These are phyloP conservation scores for Lizanozyma gosingica DNA, from an alignment of 1,139 yeast species.

Conservation along the genomic window DNA sequence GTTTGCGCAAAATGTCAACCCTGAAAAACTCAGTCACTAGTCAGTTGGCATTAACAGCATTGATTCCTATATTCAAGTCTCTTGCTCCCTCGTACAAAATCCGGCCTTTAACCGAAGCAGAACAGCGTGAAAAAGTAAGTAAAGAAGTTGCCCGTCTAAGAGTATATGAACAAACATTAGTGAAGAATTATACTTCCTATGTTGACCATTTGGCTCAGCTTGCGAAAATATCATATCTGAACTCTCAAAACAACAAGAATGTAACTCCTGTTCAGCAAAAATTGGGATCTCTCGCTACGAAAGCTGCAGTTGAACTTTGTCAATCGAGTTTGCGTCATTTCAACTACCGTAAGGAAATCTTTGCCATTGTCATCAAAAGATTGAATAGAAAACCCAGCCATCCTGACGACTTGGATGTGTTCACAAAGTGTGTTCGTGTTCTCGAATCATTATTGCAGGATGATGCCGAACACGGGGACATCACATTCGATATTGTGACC, in stretches of 20 bases:
- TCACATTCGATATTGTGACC: constrained; percentile 66
- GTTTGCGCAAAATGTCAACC: constrained; percentile 63
- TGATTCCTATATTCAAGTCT: constrained; percentile 77
- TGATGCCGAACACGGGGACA: constrained; percentile 71
- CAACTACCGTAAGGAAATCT: constrained; percentile 67
- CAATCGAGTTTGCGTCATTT: constrained; percentile 64
- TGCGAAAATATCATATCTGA: constrained; percentile 30
- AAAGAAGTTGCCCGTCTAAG: constrained; percentile 73
- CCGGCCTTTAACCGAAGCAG: constrained; percentile 72
- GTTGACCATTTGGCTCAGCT: constrained; percentile 43
- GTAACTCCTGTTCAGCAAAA: constrained; percentile 28
- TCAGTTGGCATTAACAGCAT: constrained; percentile 67
- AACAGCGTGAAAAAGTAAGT: constrained; percentile 72
- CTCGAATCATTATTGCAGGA: constrained; percentile 56
- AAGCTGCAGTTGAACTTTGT: constrained; percentile 71
- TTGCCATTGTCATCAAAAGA: constrained; percentile 58
- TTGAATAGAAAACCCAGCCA: constrained; percentile 46
- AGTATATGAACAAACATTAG: constrained; percentile 69
- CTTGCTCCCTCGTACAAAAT: constrained; percentile 85
- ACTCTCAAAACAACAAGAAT: constrained; percentile 32
- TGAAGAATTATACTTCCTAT: constrained; percentile 62
- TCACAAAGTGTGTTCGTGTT: constrained; percentile 52
- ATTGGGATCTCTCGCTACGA: constrained; percentile 53
- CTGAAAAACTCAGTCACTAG: constrained; percentile 62
- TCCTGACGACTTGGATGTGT: constrained; percentile 39